Conservation (phyloP, 371 early-diverging fungal genomes). For the Lichtheimia corymbifera region DNA sequence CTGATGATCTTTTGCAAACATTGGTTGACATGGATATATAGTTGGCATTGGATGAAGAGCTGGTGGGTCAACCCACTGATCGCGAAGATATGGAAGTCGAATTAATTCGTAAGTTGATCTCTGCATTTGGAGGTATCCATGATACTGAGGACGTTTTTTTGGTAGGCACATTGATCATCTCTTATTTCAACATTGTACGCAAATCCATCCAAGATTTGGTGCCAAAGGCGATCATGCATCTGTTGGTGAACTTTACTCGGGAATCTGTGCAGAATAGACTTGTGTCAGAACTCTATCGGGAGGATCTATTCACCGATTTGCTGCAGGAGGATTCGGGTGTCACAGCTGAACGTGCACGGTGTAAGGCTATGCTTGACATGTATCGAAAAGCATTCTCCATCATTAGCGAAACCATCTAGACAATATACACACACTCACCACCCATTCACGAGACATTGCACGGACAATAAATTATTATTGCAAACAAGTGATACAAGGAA, state of each 20-base stretch:
- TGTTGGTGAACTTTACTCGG: conserved; percentile 77
- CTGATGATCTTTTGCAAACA: background rate
- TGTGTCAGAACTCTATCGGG: conserved; percentile 82
- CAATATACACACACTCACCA: background rate
- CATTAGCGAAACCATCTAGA: conserved; percentile 72
- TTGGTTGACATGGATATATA: background rate
- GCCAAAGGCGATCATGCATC: conserved; percentile 92
- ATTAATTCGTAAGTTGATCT: conserved; percentile 66
- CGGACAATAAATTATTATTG: no score
- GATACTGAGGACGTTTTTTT: background rate
- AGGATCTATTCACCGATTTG: conserved; percentile 70
- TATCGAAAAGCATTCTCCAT: conserved; percentile 79
- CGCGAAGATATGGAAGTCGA: conserved; percentile 83
- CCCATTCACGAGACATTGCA: no score
- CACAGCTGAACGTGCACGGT: conserved; percentile 75
- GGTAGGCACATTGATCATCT: conserved; percentile 68
- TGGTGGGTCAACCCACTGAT: conserved; percentile 40
- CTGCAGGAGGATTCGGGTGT: conserved; percentile 79
- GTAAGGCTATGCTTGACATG: conserved; percentile 75
- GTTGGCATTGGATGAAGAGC: conserved; percentile 12
- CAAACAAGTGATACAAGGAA: no score
- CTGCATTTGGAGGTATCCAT: background rate
- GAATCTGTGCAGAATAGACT: conserved; percentile 81
- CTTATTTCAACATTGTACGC: conserved; percentile 87
- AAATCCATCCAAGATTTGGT: conserved; percentile 87